Evolutionary conservation across 2,329 filamentous ascomycete species (phyloP), one percentile per base, ranked within the genome.

Genomic region (Aureobasidium mangrovei): DNA sequence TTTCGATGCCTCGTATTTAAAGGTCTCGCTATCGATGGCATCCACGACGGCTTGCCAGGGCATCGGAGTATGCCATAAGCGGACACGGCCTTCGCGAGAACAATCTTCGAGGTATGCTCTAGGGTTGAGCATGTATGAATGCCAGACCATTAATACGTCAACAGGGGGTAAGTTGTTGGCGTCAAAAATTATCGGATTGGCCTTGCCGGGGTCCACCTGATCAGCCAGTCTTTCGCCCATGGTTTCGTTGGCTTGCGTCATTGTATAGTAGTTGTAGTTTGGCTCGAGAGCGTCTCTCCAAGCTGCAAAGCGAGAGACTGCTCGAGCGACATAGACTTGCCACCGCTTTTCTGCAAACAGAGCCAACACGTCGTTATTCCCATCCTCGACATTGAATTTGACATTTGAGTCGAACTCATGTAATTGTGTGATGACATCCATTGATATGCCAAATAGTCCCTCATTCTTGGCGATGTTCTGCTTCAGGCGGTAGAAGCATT

Each of bases 141-240:
- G 87, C 83, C 84, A 87, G 0, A 91, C 82, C 84, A 91, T 86
- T 24, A 90, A 68, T 0, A 91, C 80, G 68, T 91, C 86, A 46
- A 85, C 66, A 1, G 83, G 83, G 2, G 81, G 82, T 39, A 85
- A 62, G 53, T 70, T 70, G 7, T 70, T 64, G 12, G 64, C 63
- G 3, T 61, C 67, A 73, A 58, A 57, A 8, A 9, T 3, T 1
- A 45, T 29, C 9, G 49, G 33, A 1, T 45, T 40, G 7, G 41
- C 27, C 12, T n/a, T 39, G 9, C 10, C 41, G 28, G 49, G 40
- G 1, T 38, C 27, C 2, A 53, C 41, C 2, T 32, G 12, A 2
- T 39, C 26, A 2, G 41, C 32, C 27, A 53, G 7, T 8, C n/a
- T 6, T 4, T 39, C 24, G 2, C 32, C 35, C 32, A 39, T 31